phyloP scores from a whole-genome alignment of 139 green algal species.

The Trebouxia sp. region DNA sequence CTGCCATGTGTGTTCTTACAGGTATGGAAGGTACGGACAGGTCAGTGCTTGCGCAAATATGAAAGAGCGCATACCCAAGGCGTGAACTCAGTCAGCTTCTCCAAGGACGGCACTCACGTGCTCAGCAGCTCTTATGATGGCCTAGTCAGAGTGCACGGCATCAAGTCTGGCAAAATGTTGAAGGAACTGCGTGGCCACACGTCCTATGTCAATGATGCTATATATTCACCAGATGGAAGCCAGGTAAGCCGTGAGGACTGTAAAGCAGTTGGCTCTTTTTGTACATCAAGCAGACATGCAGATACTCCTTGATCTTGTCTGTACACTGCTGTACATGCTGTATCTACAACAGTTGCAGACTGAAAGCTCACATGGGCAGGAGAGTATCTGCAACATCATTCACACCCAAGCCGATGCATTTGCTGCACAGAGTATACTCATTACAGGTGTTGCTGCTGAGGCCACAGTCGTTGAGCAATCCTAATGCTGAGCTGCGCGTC shows the following conservation, averaged over 20 bases:
- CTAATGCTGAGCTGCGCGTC: no score
- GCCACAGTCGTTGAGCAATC: no score
- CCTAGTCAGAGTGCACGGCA: slow-evolving; percentile 85
- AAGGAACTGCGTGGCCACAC: slow-evolving; percentile 97
- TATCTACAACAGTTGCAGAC: no score
- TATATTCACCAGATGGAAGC: slow-evolving; percentile 77
- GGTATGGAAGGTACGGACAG: slow-evolving; percentile 91
- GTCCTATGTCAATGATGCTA: slow-evolving; percentile 89
- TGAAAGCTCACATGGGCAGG: no score
- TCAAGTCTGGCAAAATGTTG: slow-evolving; percentile 95
- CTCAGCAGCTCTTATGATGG: slow-evolving; percentile 90
- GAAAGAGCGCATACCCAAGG: slow-evolving; percentile 89
- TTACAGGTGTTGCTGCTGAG: no score
- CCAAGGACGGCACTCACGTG: slow-evolving; percentile 86
- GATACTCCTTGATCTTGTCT: no score
- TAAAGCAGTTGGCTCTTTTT: no score
- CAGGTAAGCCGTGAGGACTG: slow-evolving; percentile 41
- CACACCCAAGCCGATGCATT: no score
- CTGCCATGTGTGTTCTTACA: slow-evolving; percentile 40
- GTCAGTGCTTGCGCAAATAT: slow-evolving; percentile 90
- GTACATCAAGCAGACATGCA: no score
- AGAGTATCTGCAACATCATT: no score
- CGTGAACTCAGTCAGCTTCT: slow-evolving; percentile 88
- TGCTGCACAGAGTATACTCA: no score
- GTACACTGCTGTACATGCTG: no score